Evolutionary conservation across 2,329 filamentous ascomycete genomes (phyloP).

Genomic region (Cordyceps cicadae): DNA sequence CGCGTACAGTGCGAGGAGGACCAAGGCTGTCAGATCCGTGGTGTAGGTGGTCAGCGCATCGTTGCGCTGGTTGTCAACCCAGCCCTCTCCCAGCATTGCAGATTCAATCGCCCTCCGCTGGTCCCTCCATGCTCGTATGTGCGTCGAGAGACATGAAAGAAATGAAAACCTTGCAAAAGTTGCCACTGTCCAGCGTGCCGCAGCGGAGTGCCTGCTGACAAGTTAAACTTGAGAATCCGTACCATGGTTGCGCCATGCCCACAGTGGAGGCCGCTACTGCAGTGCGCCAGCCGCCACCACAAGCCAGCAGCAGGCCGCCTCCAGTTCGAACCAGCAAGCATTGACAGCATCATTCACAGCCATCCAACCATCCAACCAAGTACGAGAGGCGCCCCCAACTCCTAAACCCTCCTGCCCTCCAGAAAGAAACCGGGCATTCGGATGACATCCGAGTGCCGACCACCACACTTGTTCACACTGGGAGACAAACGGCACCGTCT

Average conservation of each 20-base stretch:
- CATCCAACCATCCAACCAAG: background rate
- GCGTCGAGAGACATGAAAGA: no score
- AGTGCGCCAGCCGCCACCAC: background rate
- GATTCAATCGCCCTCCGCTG: no score
- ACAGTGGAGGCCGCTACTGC: slow-evolving; percentile 5
- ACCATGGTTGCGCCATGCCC: background rate
- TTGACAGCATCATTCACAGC: no score
- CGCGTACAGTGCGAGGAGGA: background rate
- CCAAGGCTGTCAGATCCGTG: background rate
- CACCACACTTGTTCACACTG: background rate
- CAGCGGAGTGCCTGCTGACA: background rate
- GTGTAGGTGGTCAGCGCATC: background rate
- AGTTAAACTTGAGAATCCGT: background rate
- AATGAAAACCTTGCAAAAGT: background rate
- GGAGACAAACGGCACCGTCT: background rate
- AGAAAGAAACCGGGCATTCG: slow-evolving; percentile 1
- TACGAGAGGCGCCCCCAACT: background rate
- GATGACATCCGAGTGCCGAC: slow-evolving; percentile 10
- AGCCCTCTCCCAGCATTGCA: background rate
- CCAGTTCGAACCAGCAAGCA: no score
- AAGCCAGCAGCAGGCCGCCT: background rate
- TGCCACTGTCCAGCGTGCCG: background rate
- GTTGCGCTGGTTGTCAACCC: background rate
- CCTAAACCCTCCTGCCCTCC: background rate
- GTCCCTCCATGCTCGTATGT: background rate